Percentiles rank a stretch among this genome's conserved stretches.
Conservation (phyloP, 805 yeast genomes). For the Lipomyces japonicus region DNA sequence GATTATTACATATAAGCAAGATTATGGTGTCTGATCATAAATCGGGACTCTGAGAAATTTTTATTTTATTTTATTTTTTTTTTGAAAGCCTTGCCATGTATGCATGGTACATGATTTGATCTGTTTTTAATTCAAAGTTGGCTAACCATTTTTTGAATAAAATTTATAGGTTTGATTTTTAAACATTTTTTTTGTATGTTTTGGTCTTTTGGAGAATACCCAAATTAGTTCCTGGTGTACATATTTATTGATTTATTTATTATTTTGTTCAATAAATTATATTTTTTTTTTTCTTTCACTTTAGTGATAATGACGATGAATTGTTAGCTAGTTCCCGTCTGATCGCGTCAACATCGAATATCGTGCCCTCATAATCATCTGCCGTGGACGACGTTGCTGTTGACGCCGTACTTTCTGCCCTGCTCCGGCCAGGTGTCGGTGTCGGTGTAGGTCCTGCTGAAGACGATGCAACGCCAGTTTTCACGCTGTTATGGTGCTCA, state of each 20-base stretch:
- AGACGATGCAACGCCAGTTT: too few relatives aligned
- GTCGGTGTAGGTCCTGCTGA: constrained; percentile 13
- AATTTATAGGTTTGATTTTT: neutral
- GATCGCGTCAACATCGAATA: constrained; percentile 43
- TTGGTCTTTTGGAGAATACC: neutral
- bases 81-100: neutral
- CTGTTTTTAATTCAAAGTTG: too few relatives aligned
- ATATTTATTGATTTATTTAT: neutral
- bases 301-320: neutral
- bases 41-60: constrained; percentile 26
- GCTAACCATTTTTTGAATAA: too few relatives aligned
- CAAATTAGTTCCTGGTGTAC: neutral
- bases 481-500: too few relatives aligned
- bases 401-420: too few relatives aligned
- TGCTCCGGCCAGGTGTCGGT: too few relatives aligned
- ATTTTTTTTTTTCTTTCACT: neutral
- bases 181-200: neutral
- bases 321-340: constrained; percentile 35
- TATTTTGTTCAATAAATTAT: neutral
- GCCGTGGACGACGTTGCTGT: constrained; percentile 2
- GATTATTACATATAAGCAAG: neutral
- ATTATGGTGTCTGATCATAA: constrained; percentile 19
- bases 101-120: neutral
- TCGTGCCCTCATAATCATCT: constrained; percentile 39
- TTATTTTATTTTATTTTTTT: neutral